phyloP scores from a whole-genome alignment of 495 filamentous ascomycete genomes.

The Tuber borchii region DNA sequence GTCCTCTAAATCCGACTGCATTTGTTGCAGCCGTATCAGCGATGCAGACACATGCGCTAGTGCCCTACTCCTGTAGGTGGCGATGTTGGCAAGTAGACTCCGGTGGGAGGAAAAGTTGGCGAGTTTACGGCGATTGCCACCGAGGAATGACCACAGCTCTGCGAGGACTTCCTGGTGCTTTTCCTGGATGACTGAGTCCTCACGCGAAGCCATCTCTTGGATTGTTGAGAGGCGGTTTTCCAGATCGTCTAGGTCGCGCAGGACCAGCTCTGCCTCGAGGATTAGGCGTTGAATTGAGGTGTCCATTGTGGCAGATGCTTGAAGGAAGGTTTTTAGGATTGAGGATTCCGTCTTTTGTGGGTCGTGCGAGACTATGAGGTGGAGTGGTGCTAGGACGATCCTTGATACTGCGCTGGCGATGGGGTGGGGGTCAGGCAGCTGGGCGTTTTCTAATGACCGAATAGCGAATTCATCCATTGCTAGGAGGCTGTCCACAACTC shows the following conservation, averaged over 20 bases:
- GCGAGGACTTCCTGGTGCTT: constrained; percentile 52
- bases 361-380: constrained; percentile 22
- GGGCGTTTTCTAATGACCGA: constrained; percentile 39
- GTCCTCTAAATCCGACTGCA: constrained; percentile 59
- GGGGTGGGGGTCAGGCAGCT: constrained; percentile 39
- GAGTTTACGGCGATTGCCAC: constrained; percentile 53
- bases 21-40: constrained; percentile 59
- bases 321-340: constrained; percentile 50
- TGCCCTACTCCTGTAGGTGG: constrained; percentile 54
- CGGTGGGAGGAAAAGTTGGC: constrained; percentile 56
- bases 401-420: background rate
- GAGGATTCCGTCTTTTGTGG: constrained; percentile 16
- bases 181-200: constrained; percentile 48
- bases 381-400: constrained; percentile 52
- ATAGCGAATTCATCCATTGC: constrained; percentile 57
- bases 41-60: constrained; percentile 54
- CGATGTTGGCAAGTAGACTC: constrained; percentile 53
- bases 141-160: constrained; percentile 63
- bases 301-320: constrained; percentile 58
- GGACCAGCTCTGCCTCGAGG: constrained; percentile 57
- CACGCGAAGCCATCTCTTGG: constrained; percentile 55
- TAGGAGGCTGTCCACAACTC: constrained; percentile 63
- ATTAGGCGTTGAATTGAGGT: constrained; percentile 59
- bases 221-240: constrained; percentile 60
- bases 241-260: constrained; percentile 53